phyloP scores from a whole-genome alignment of 1,284 basidiomycete species.

The Calocybe gambosa region DNA sequence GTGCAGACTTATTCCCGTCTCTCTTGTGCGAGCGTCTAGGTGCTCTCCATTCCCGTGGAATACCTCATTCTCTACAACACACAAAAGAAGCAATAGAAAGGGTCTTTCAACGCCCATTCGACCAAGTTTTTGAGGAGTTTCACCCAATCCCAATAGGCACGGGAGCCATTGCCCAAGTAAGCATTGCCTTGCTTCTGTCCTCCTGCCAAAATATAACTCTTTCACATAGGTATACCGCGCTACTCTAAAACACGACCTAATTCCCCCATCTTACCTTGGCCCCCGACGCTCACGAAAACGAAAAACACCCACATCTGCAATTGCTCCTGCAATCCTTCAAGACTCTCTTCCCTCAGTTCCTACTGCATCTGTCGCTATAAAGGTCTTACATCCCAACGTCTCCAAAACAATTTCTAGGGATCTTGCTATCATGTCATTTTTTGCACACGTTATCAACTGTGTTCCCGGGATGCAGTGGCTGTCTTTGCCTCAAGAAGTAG shows the following conservation, averaged over 20 bases:
- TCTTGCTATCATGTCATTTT: conserved; percentile 92
- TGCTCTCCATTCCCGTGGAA: conserved; percentile 84
- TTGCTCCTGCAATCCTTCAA: conserved; percentile 51
- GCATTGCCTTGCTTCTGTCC: conserved; percentile 14
- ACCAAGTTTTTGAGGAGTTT: conserved; percentile 92
- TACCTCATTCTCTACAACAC: conserved; percentile 77
- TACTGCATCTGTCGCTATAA: conserved; percentile 88
- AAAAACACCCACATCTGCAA: conserved; percentile 39
- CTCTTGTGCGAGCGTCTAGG: conserved; percentile 86
- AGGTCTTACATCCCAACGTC: conserved; percentile 89
- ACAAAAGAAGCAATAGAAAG: conserved; percentile 81
- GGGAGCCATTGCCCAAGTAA: conserved; percentile 95
- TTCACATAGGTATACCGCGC: conserved; percentile 70
- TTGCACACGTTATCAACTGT: conserved; percentile 74
- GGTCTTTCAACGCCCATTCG: conserved; percentile 79
- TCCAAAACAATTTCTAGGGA: conserved; percentile 81
- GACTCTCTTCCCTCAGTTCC: conserved; percentile 64
- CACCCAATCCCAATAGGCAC: conserved; percentile 86
- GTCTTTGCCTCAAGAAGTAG: conserved; percentile 92
- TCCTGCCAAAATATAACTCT: neutral
- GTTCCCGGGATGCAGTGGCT: conserved; percentile 97
- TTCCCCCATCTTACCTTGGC: conserved; percentile 75
- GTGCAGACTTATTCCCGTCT: conserved; percentile 92
- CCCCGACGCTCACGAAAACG: conserved; percentile 53
- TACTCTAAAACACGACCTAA: conserved; percentile 74